phyloP scores from a whole-genome alignment of 768 basidiomycete species.

The Gautieria morchelliformis region DNA sequence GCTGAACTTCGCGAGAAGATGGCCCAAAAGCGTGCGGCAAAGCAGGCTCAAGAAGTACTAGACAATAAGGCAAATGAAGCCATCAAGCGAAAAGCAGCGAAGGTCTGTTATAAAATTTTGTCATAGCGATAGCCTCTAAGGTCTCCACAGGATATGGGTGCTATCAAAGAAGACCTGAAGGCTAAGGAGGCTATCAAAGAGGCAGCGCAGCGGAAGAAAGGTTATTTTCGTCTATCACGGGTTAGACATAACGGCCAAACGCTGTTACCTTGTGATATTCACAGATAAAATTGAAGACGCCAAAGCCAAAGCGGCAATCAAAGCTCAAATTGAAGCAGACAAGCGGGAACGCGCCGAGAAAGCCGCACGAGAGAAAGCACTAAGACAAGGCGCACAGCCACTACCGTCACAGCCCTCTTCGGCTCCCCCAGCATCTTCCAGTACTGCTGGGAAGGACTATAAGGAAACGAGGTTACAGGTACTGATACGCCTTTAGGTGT shows the following conservation, averaged over 20 bases:
- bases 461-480: constrained; percentile 74
- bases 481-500: neutral
- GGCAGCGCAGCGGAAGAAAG: constrained; percentile 69
- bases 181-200: constrained; percentile 77
- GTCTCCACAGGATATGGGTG: constrained; percentile 48
- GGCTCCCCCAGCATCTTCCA: constrained; percentile 23
- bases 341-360: constrained; percentile 84
- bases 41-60: constrained; percentile 63
- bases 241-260: no score
- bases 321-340: constrained; percentile 92
- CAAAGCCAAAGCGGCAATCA: constrained; percentile 76
- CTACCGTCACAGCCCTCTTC: constrained; percentile 13
- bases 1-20: constrained; percentile 73
- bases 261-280: neutral
- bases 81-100: constrained; percentile 78
- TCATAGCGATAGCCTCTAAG: neutral
- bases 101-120: constrained; percentile 20
- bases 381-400: constrained; percentile 60
- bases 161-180: constrained; percentile 67
- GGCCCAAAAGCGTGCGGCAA: constrained; percentile 65
- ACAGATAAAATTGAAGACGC: constrained; percentile 87
- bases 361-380: constrained; percentile 81
- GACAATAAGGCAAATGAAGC: constrained; percentile 68
- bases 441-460: constrained; percentile 59
- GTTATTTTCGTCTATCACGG: constrained; percentile 27